Evolutionary conservation across 2,329 filamentous ascomycete genomes (phyloP), one percentile per base, ranked within the genome.

Genomic region (Teratosphaeria pseudoeucalypti): DNA sequence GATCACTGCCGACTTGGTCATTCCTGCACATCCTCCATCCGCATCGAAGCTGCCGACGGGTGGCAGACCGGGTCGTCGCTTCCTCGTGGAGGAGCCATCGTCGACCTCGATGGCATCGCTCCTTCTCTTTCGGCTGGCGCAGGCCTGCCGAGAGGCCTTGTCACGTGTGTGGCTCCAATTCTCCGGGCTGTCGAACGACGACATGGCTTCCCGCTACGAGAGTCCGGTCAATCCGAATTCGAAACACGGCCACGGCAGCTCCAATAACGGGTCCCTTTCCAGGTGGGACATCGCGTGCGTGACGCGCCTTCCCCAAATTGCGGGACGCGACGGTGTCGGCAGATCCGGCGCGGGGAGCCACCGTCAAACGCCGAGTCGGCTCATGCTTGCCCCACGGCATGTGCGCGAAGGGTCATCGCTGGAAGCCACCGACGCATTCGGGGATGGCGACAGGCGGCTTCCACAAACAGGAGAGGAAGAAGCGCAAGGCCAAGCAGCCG

Each of bases 401-500:
- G 37, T n/a, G 10, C n/a, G 9, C 16, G 12, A 14, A 43, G 12
- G 37, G 37, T 43, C 12, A 43, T 14, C 37, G 16, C 43, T 49
- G n/a, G 29, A 32, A 32, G 29, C 29, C 29, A 6, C 5, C 19
- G 43, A 49, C n/a, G 9, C 19, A n/a, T 19, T 19, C 6, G 9
- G 19, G 0, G 9, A 49, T 49, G 43, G n/a, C 43, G 2, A 43
- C 39, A 54, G 34, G 54, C 54, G 29, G 58, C 3, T 23, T 57
- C 12, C 58, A 53, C 12, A 34, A 52, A 37, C 54, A 52, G 37
- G 37, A 56, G 23, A 37, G 32, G 37, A 34, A 53, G 32, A 29
- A 54, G n/a, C 57, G 52, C 27, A 34, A 58, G 11, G 52, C 52
- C 2, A 57, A 57, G 56, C 27, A 57, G 55, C 37, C 39, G 32